phyloP scores from a whole-genome alignment of 2,329 filamentous ascomycete species.

The Colletotrichum graminicola region DNA sequence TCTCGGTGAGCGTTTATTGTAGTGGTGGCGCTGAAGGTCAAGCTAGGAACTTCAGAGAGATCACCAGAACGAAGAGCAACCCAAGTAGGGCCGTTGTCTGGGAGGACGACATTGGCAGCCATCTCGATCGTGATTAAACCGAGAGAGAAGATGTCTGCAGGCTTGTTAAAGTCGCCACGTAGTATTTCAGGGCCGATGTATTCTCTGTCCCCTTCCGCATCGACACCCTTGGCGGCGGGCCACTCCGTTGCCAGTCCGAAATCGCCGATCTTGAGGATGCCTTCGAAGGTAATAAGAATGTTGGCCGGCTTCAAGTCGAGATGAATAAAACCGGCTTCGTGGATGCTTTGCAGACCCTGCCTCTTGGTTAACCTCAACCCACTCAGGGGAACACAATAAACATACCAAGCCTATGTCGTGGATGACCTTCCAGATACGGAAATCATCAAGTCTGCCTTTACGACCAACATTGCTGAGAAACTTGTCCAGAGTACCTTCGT shows the following conservation, averaged over 20 bases:
- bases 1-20: slow-evolving; percentile 38
- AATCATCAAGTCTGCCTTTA: slow-evolving; percentile 92
- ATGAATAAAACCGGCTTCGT: slow-evolving; percentile 87
- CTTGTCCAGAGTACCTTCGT: slow-evolving; percentile 89
- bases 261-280: slow-evolving; percentile 85
- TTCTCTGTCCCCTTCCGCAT: slow-evolving; percentile 94
- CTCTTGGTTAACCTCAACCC: slow-evolving; percentile 47
- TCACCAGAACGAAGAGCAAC: slow-evolving; percentile 90
- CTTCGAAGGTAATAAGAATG: slow-evolving; percentile 84
- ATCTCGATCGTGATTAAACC: slow-evolving; percentile 96
- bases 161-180: slow-evolving; percentile 86
- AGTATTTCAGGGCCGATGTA: slow-evolving; percentile 97
- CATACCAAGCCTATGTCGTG: slow-evolving; percentile 86
- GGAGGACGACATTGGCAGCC: slow-evolving; percentile 91
- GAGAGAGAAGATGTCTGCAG: slow-evolving; percentile 92
- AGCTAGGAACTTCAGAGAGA: slow-evolving; percentile 86
- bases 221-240: slow-evolving; percentile 81
- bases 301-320: slow-evolving; percentile 89
- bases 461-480: slow-evolving; percentile 87
- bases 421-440: slow-evolving; percentile 98
- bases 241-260: slow-evolving; percentile 85
- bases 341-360: slow-evolving; percentile 90
- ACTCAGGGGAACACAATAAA: slow-evolving; percentile 40
- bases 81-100: slow-evolving; percentile 93
- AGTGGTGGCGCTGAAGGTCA: slow-evolving; percentile 80